Conservation (phyloP, 1,284 basidiomycete genomes). For the Marasmius tenuissimus region DNA sequence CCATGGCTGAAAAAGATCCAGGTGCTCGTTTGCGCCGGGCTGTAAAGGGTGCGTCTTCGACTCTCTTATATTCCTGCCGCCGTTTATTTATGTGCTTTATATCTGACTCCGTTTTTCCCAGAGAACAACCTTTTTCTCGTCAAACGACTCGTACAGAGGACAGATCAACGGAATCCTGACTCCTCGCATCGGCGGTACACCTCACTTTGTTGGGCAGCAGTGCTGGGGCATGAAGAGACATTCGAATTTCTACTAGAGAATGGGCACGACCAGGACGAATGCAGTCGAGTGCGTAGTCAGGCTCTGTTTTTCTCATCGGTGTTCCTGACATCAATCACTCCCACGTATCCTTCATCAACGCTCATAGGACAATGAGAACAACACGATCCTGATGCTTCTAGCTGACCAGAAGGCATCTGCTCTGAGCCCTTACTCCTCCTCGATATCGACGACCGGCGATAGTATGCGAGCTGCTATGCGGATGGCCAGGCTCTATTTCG, state of each 20-base stretch:
- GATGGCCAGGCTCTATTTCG: conserved; percentile 80
- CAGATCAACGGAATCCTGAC: conserved; percentile 89
- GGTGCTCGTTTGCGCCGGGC: conserved; percentile 73
- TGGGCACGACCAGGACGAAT: conserved; percentile 89
- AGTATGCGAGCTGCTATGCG: conserved; percentile 68
- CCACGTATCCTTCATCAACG: not conserved
- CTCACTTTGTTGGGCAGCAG: conserved; percentile 86
- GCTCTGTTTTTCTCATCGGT: not conserved
- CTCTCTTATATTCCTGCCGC: conserved; percentile 4
- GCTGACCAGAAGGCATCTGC: conserved; percentile 69
- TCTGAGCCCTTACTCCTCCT: conserved; percentile 41
- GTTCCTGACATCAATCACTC: conserved; percentile 2
- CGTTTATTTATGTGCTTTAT: conserved; percentile 11
- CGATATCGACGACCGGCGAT: conserved; percentile 53
- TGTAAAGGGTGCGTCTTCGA: conserved; percentile 60
- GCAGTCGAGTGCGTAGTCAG: conserved; percentile 69
- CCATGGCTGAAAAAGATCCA: conserved; percentile 81
- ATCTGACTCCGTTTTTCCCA: conserved; percentile 29
- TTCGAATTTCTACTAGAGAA: conserved; percentile 84
- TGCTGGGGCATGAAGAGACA: conserved; percentile 82
- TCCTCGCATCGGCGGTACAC: conserved; percentile 73
- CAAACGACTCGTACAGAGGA: conserved; percentile 75
- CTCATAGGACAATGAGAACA: conserved; percentile 80
- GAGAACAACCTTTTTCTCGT: conserved; percentile 93
- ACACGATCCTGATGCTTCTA: conserved; percentile 86